Percentiles rank a stretch among this genome's conserved stretches.
Conservation (phyloP, 169 alveolate genomes). For the Plasmodium fragile region DNA sequence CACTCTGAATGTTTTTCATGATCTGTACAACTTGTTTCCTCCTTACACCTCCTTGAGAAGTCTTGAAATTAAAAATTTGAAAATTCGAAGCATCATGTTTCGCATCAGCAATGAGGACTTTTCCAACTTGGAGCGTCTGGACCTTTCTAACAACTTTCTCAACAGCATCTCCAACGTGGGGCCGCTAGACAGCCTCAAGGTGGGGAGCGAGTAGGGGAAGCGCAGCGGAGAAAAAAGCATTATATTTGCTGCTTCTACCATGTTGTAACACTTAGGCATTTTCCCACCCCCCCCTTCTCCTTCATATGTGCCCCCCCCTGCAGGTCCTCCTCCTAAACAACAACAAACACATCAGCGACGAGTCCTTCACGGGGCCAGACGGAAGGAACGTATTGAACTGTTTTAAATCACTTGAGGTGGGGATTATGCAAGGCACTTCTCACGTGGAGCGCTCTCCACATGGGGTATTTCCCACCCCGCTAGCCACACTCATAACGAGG, state of each 20-base stretch:
- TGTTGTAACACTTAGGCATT: not conserved
- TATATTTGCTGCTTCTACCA: not conserved
- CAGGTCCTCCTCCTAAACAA: slow-evolving; percentile 53
- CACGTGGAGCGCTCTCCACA: not conserved
- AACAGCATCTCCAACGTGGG: slow-evolving; percentile 44
- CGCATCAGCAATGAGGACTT: slow-evolving; percentile 57
- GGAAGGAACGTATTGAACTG: slow-evolving; percentile 15
- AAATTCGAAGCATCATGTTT: slow-evolving; percentile 48
- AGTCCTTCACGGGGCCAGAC: slow-evolving; percentile 36
- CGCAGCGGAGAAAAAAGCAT: not conserved
- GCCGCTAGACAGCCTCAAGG: slow-evolving; percentile 53
- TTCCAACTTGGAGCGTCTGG: not conserved
- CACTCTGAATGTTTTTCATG: slow-evolving; percentile 51
- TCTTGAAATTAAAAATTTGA: slow-evolving; percentile 46
- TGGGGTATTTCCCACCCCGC: not conserved
- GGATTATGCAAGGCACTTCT: not conserved
- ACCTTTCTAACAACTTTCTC: slow-evolving; percentile 47
- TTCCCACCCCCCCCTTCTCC: not conserved
- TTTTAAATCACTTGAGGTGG: slow-evolving; percentile 34
- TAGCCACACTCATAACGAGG: not conserved
- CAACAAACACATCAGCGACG: slow-evolving; percentile 68
- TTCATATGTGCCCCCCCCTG: not conserved
- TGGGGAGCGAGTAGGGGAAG: not conserved
- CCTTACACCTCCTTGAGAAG: slow-evolving; percentile 50
- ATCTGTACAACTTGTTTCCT: slow-evolving; percentile 45